phyloP scores from a whole-genome alignment of 2,329 filamentous ascomycete species.

The Colletotrichum somersetense region DNA sequence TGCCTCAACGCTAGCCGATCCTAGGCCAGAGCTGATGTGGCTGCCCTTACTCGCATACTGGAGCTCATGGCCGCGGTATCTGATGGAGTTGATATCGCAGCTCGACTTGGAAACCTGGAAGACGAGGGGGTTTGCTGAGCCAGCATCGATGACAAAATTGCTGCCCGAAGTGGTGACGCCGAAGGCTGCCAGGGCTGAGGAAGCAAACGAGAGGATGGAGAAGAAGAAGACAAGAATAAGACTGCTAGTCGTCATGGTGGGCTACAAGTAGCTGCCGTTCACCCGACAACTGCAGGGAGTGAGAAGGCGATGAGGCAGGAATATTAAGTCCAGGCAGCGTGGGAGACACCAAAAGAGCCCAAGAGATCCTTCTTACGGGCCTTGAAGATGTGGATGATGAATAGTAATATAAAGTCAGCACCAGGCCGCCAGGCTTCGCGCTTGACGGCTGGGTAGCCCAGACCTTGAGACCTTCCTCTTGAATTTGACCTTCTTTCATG shows the following conservation, averaged over 20 bases:
- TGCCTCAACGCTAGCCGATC: constrained; percentile 67
- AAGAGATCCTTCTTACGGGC: constrained; percentile 5
- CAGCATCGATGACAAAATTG: constrained; percentile 62
- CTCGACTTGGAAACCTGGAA: constrained; percentile 65
- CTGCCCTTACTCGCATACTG: constrained; percentile 65
- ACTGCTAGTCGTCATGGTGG: constrained; percentile 34
- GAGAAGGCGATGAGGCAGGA: constrained; percentile 14
- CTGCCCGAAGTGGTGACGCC: constrained; percentile 55
- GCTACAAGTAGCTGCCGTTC: constrained; percentile 16
- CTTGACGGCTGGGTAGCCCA: not conserved
- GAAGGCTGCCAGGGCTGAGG: constrained; percentile 55
- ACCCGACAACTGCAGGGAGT: constrained; percentile 15
- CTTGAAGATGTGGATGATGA: constrained; percentile 14
- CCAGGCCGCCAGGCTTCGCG: constrained; percentile 10
- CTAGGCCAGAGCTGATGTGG: constrained; percentile 71
- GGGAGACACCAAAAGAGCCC: constrained; percentile 6
- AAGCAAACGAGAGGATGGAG: constrained; percentile 47
- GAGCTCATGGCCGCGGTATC: constrained; percentile 69
- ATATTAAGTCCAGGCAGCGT: constrained; percentile 10
- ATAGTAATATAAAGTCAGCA: constrained; percentile 21
- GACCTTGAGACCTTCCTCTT: not conserved
- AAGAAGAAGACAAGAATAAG: constrained; percentile 38
- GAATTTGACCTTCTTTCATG: constrained; percentile 15
- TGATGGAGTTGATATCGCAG: constrained; percentile 75
- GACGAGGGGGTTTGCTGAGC: constrained; percentile 61